Base-by-base conservation (phyloP, 2,329 filamentous ascomycete species). In the Penicillium sp. region DNA sequence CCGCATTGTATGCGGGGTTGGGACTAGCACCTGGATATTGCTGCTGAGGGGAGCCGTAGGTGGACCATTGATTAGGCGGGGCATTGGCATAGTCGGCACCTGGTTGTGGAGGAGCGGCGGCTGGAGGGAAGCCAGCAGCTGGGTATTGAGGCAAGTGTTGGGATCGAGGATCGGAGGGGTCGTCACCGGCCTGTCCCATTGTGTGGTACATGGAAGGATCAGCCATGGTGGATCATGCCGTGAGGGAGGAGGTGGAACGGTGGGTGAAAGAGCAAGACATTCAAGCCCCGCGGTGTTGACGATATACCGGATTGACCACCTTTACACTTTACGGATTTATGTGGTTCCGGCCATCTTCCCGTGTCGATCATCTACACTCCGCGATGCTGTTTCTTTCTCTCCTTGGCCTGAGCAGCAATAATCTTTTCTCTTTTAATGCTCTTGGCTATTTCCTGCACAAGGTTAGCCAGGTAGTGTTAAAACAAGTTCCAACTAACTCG, bases 151-250 rank as follows among this genome's bases (percentile, higher is more conserved):
- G 68, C 32, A 71, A 22, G 12, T 54, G 73, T 46, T 76, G 73
- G 6, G 52, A 67, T 60, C 64, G 71, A 65, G 55, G 74, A 66
- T 62, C 78, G 64, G 64, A 76, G 70, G 56, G 76, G 67, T 72
- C 66, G 48, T 80, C 74, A 48, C 54, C 54, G 45, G 60, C 54
- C 46, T 64, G 58, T 40, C 62, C 65, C 50, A 61, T 52, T 43
- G 59, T 45, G 51, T 67, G 57, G 52, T 68, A 68, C 53, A 62
- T 62, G 30, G 58, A 55, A 50, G 59, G 62, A 52, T 68, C 61
- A 38, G 66, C 60, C 67, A 69, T 69, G 47, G 46, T 60, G 53
- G 47, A 48, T 58, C 55, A 61, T 56, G 49, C 51, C 53, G 50
- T 38, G 48, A n/a, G 43, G 29, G 35, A 39, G 29, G 32, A 18